Evolutionary conservation across 176 grass and related monocot genomes (phyloP), one percentile per base, ranked within the genome.

Genomic region (Paspalum vaginatum): DNA sequence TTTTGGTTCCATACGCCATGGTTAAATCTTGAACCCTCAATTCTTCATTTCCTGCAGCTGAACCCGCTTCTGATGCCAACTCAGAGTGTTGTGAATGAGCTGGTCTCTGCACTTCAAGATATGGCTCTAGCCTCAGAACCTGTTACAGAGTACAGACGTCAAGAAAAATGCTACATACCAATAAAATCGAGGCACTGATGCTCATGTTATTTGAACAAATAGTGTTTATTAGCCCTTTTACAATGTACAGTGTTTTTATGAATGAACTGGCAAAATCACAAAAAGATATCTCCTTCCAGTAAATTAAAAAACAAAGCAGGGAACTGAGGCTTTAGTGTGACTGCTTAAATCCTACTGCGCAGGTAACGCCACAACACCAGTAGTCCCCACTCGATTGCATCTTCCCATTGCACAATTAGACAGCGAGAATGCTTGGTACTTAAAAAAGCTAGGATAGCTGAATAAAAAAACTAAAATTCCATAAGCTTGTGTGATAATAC

Each of bases 41-140:
- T 55, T 86, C 90, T 87, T 73, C 46, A 89, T 88, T 83, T 81
- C 43, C 77, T 56, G 65, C 65, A 60, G 67, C 79, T 20, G 90
- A 68, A 80, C 79, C 84, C 8, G 70, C 86, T 70, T 88, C 85
- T 49, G 84, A 76, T 81, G 84, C 64, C 41, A 56, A 74, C 22
- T 74, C 88, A 53, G 90, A 99, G 47, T 50, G 86, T 50, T 92
- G 89, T 8, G 77, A 76, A 52, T 92, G 79, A 0, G 62, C 61
- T 10, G 77, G 84, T 73, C 80, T 73, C 27, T 86, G 83, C 66
- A 44, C 65, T 58, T 50, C 62, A 39, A 91, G 45, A n/a, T 88
- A 76, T 45, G 92, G 96, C 66, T 99, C 88, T 40, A 99, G 76
- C 87, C 96, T 99, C 16, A 99, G 68, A 81, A 99, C 89, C 96